Conservation (phyloP, 2,329 filamentous ascomycete species). For the Plenodomus biglobosus region DNA sequence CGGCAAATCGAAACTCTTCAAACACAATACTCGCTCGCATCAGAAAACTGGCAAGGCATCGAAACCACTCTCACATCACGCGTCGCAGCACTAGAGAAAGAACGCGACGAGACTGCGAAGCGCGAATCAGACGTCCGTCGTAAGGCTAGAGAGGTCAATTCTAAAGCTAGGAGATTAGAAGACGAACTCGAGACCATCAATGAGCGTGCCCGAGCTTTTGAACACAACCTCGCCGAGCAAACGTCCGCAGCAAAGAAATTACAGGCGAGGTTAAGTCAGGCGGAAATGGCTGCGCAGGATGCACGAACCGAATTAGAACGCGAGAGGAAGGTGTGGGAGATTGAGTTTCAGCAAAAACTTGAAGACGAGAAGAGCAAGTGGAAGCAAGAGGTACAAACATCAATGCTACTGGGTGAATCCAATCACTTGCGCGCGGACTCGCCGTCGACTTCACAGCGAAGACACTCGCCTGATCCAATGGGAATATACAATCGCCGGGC, state of each 20-base stretch:
- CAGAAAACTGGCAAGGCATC: constrained; percentile 97
- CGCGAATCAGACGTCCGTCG: constrained; percentile 85
- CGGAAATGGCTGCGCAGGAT: constrained; percentile 64
- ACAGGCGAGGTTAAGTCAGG: constrained; percentile 64
- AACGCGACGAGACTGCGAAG: constrained; percentile 80
- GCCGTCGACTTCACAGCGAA: constrained; percentile 43
- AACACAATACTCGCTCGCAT: constrained; percentile 90
- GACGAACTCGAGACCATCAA: constrained; percentile 77
- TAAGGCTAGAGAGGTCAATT: constrained; percentile 82
- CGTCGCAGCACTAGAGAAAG: constrained; percentile 78
- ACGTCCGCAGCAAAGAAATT: constrained; percentile 63
- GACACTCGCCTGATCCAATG: constrained; percentile 44
- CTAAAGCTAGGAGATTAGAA: constrained; percentile 68
- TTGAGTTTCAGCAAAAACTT: constrained; percentile 59
- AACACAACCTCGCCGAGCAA: constrained; percentile 64
- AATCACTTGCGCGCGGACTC: constrained; percentile 44
- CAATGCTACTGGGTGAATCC: constrained; percentile 21
- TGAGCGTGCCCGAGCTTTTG: constrained; percentile 64
- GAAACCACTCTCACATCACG: constrained; percentile 81
- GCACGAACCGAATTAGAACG: constrained; percentile 58
- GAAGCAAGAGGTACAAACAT: constrained; percentile 51
- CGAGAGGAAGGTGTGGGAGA: constrained; percentile 61
- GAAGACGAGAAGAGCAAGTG: constrained; percentile 67
- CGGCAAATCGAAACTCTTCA: constrained; percentile 95
- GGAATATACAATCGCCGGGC: constrained; percentile 39